These are phyloP conservation scores for Salix caprea DNA, from an alignment of 345 rosid species.

Conservation along the genomic window DNA sequence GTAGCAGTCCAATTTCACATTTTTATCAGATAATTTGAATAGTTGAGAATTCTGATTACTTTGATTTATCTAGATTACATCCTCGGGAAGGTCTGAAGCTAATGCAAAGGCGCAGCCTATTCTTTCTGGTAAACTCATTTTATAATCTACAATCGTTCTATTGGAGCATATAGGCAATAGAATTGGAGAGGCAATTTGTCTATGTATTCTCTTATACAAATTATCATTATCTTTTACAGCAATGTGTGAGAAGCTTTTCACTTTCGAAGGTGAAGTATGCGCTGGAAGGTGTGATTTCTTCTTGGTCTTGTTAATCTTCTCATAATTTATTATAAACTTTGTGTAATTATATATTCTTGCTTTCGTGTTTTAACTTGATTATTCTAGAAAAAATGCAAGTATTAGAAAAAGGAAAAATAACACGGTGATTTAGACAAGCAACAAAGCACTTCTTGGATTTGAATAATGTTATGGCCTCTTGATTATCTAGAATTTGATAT, in stretches of 20 bases:
- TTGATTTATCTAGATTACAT: slow-evolving; percentile 44
- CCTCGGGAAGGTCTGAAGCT: slow-evolving; percentile 78
- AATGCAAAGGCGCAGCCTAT: slow-evolving; percentile 63
- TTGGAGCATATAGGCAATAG: not conserved
- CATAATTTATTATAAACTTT: not conserved
- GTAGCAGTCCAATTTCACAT: not conserved
- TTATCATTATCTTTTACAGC: slow-evolving; percentile 40
- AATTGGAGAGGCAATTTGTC: slow-evolving; percentile 1
- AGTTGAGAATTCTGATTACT: not conserved
- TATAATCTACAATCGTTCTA: slow-evolving; percentile 6
- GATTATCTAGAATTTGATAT: slow-evolving; percentile 3
- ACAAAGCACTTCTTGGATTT: too few relatives aligned
- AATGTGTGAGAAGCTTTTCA: slow-evolving; percentile 65
- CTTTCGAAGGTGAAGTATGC: slow-evolving; percentile 73
- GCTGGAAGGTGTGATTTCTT: slow-evolving; percentile 67
- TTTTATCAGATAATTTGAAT: not conserved
- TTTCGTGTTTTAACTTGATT: not conserved
- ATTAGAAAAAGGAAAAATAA: not conserved
- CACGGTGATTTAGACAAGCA: not conserved
- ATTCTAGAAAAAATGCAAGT: not conserved
- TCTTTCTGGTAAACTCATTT: slow-evolving; percentile 55
- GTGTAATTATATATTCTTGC: not conserved
- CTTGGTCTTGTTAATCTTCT: not conserved
- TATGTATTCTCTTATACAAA: slow-evolving; percentile 8
- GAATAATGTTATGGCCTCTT: not conserved